Percentiles rank a stretch among this genome's conserved stretches.
These are phyloP conservation scores for Gossypium schwendimanii DNA, from an alignment of 441 rosid species.

Conservation along the genomic window DNA sequence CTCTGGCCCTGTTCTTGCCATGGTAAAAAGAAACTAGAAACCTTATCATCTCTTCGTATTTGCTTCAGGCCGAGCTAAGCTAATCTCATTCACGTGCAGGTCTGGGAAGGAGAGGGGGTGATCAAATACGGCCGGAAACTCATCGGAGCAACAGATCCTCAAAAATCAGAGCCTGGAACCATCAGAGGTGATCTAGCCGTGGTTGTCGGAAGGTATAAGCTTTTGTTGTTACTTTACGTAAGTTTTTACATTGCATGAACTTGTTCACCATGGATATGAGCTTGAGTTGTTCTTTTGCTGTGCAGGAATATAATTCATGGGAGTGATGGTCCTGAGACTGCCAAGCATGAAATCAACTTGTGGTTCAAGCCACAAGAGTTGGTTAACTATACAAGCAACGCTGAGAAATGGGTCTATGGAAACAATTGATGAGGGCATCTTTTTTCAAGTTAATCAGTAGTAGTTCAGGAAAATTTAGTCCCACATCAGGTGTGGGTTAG, in stretches of 20 bases:
- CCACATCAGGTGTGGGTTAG: conserved; percentile 17
- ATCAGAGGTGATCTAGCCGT: conserved; percentile 96
- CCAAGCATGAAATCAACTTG: conserved; percentile 73
- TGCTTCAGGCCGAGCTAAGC: background rate
- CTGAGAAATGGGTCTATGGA: conserved; percentile 94
- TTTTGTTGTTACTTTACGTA: background rate
- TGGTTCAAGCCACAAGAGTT: conserved; percentile 97
- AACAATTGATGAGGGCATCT: conserved; percentile 34
- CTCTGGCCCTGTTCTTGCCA: conserved; percentile 94
- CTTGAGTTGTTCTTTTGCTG: background rate
- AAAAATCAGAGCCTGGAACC: conserved; percentile 95
- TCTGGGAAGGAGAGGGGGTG: conserved; percentile 99
- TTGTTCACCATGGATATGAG: background rate
- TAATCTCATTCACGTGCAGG: conserved; percentile 34
- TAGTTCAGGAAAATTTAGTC: conserved; percentile 22
- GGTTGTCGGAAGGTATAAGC: conserved; percentile 73
- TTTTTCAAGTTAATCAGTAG: background rate
- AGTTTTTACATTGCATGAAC: background rate
- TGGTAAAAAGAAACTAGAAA: conserved; percentile 45
- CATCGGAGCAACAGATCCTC: conserved; percentile 96
- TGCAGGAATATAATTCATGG: conserved; percentile 91
- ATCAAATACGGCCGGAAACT: conserved; percentile 83
- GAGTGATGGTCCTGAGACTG: conserved; percentile 94
- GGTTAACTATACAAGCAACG: conserved; percentile 62
- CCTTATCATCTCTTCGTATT: background rate